These are phyloP conservation scores for Globisporangium emineosum DNA, from an alignment of 352 stramenopile genomes.

Conservation along the genomic window DNA sequence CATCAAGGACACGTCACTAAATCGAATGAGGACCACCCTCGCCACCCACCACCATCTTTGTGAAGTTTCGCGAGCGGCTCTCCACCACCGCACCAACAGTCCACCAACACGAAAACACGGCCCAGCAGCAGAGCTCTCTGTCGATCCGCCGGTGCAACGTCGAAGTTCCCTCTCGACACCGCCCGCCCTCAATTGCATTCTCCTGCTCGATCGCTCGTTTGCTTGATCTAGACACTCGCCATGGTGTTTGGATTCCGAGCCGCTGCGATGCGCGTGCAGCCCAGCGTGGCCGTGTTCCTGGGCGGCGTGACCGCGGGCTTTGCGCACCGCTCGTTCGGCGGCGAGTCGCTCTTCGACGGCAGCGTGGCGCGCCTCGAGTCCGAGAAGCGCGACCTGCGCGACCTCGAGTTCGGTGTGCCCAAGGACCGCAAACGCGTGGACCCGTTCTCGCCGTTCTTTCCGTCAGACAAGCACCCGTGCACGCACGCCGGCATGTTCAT, in stretches of 20 bases:
- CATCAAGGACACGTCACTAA: too few species aligned
- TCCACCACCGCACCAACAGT: slow-evolving; percentile 9
- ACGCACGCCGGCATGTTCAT: slow-evolving; percentile 91
- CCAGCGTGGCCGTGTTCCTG: slow-evolving; percentile 50
- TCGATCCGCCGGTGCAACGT: slow-evolving; percentile 6
- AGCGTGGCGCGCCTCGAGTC: slow-evolving; percentile 33
- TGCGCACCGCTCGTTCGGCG: slow-evolving; percentile 34
- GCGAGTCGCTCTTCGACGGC: slow-evolving; percentile 16
- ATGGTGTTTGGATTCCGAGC: slow-evolving; percentile 72
- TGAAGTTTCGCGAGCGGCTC: slow-evolving; percentile 9
- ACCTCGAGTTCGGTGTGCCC: slow-evolving; percentile 84
- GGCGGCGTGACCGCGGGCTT: slow-evolving; percentile 45
- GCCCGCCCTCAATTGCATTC: not conserved
- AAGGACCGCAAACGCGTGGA: slow-evolving; percentile 87
- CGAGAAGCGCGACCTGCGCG: slow-evolving; percentile 76
- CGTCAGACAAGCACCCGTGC: slow-evolving; percentile 89
- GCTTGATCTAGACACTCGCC: not conserved
- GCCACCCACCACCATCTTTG: not conserved
- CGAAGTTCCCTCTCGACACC: slow-evolving; percentile 3
- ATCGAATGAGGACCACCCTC: not conserved
- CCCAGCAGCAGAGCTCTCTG: not conserved
- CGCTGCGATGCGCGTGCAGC: slow-evolving; percentile 37
- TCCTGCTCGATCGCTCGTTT: not conserved
- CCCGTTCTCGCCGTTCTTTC: slow-evolving; percentile 87
- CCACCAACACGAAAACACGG: too few species aligned